Conservation (phyloP, 192 early-diverging fungal genomes). For the Entomortierella beljakovae region DNA sequence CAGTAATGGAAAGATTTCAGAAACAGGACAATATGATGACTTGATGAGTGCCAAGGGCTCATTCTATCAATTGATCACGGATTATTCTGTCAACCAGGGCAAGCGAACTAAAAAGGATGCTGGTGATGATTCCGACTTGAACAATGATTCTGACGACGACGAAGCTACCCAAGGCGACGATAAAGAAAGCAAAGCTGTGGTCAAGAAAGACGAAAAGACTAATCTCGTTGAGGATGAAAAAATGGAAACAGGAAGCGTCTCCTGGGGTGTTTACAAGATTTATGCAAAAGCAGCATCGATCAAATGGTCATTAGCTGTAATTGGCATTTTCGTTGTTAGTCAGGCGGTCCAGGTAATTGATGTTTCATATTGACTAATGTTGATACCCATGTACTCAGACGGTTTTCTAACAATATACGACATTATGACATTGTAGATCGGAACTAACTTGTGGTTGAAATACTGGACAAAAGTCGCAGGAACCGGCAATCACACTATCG, state of each 20-base stretch:
- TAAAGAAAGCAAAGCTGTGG: constrained; percentile 16
- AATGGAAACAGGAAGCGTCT: constrained; percentile 83
- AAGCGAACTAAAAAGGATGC: constrained; percentile 36
- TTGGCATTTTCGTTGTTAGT: constrained; percentile 64
- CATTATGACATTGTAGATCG: constrained; percentile 37
- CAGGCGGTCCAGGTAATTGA: constrained; percentile 58
- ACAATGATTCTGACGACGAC: constrained; percentile 51
- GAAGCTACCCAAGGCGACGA: constrained; percentile 60
- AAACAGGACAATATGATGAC: constrained; percentile 71
- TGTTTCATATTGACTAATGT: background rate
- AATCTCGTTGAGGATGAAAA: constrained; percentile 85
- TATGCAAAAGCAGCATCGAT: constrained; percentile 84
- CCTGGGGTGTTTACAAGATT: constrained; percentile 78
- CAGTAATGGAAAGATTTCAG: constrained; percentile 74
- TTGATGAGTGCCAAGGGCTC: constrained; percentile 73
- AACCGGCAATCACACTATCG: constrained; percentile 8
- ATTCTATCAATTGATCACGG: constrained; percentile 77
- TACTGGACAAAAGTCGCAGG: constrained; percentile 61
- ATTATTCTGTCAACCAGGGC: constrained; percentile 72
- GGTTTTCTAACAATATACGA: too few relatives aligned
- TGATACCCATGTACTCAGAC: background rate
- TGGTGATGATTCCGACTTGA: constrained; percentile 1
- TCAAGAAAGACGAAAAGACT: constrained; percentile 49
- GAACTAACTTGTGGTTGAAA: constrained; percentile 74
- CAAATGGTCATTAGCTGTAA: constrained; percentile 64